These are phyloP conservation scores for Puccinia polysora DNA, from an alignment of 1,284 basidiomycete genomes.

Conservation along the genomic window DNA sequence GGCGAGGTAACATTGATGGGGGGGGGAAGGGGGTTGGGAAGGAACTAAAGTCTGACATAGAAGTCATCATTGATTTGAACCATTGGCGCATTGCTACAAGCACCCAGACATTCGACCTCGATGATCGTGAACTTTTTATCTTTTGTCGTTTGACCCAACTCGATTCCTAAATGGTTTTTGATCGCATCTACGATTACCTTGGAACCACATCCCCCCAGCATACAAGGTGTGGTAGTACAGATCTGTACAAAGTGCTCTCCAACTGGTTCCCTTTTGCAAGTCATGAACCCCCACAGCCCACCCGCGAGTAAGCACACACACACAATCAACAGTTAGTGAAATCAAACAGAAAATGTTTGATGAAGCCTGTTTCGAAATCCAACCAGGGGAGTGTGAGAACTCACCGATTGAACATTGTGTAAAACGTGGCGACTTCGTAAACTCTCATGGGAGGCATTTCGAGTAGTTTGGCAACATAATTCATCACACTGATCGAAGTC, in stretches of 20 bases:
- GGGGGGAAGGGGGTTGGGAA: too few relatives aligned
- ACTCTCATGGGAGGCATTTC: slow-evolving; percentile 98
- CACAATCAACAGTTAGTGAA: too few relatives aligned
- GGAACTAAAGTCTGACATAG: slow-evolving; percentile 63
- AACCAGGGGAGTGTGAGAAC: not conserved
- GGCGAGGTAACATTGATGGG: too few relatives aligned
- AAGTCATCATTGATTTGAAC: slow-evolving; percentile 93
- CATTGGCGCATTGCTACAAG: slow-evolving; percentile 99
- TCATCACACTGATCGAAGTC: slow-evolving; percentile 99
- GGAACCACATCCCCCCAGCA: slow-evolving; percentile 78
- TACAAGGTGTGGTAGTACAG: slow-evolving; percentile 98
- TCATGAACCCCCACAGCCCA: too few relatives aligned
- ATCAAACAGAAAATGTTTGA: not conserved
- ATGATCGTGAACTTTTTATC: slow-evolving; percentile 96
- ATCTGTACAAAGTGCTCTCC: slow-evolving; percentile 93
- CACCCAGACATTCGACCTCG: slow-evolving; percentile 97
- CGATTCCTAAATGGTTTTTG: slow-evolving; percentile 68
- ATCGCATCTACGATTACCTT: slow-evolving; percentile 83
- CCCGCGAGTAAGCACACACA: too few relatives aligned
- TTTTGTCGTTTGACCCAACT: slow-evolving; percentile 83
- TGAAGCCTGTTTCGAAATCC: not conserved
- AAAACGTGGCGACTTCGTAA: slow-evolving; percentile 98
- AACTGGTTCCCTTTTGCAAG: slow-evolving; percentile 79
- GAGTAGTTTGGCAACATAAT: slow-evolving; percentile 72
- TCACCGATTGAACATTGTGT: slow-evolving; percentile 87